Base-by-base conservation (phyloP, 352 stramenopile genomes). In the Globisporangium cystogenes region DNA sequence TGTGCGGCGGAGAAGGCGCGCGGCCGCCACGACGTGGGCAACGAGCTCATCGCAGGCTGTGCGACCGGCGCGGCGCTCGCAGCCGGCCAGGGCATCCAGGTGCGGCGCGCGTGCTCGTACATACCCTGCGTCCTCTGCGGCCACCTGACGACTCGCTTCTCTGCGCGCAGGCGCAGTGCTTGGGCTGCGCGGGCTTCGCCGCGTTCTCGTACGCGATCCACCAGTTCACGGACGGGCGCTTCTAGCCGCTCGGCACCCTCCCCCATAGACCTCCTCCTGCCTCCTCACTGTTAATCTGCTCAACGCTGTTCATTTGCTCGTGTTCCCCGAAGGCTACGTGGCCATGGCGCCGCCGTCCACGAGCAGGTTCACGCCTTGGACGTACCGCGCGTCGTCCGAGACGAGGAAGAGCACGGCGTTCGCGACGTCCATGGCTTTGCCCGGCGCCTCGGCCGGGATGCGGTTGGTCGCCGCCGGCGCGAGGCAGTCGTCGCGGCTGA, bases 51-150 rank as follows among this genome's bases (percentile, higher is more conserved):
- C 31, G 94, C 89, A 33, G 96, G 96, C 46, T 99, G 96, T 65
- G 87, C 96, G n/a, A 98, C 96, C 5, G 96, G 96, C 27, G 96
- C 92, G 6, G 93, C 92, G 4, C 72, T 99, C 40, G 93, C 97
- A 43, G 91, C 93, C 33, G 96, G 96, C 23, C 81, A 96, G 53
- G 96, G 96, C 20, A 86, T 91, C 20, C 87, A 97, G 52, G 52
- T 59, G 46, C 12, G 7, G 3, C 3, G 43, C 10, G 11, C 47
- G 12, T n/a, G n/a, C n/a, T n/a, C n/a, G n/a, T n/a, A n/a, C n/a
- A n/a, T n/a, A n/a, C n/a, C n/a, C n/a, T n/a, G 16, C n/a, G 1
- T 31, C 18, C 33, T 20, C 11, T 3, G 12, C 47, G 7, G 8
- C 36, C 7, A 7, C 3, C 29, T 33, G 7, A 21, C n/a, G n/a